phyloP scores from a whole-genome alignment of 202 grass and related monocot genomes.

The Hordeum pubiflorum region DNA sequence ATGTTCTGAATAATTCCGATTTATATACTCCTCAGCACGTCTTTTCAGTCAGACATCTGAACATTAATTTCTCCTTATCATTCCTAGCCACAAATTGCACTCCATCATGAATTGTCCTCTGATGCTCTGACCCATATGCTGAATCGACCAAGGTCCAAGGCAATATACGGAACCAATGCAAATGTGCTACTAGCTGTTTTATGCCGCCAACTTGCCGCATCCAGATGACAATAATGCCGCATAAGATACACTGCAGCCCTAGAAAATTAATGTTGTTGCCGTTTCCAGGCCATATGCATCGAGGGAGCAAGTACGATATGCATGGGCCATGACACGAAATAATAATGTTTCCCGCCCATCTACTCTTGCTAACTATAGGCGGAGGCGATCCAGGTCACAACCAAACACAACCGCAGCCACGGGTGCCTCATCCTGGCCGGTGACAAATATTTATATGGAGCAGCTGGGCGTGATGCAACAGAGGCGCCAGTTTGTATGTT shows the following conservation, averaged over 20 bases:
- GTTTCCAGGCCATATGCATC: background rate
- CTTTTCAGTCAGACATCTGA: background rate
- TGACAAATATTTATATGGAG: background rate
- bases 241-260: background rate
- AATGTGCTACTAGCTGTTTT: background rate
- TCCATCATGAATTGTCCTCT: constrained; percentile 23
- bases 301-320: constrained; percentile 18
- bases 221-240: constrained; percentile 32
- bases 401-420: constrained; percentile 37
- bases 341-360: constrained; percentile 23
- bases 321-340: constrained; percentile 27
- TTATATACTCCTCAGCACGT: background rate
- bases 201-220: constrained; percentile 22
- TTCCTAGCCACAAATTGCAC: background rate
- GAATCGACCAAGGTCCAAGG: background rate
- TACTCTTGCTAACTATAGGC: constrained; percentile 22
- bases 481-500: background rate
- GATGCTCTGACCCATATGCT: background rate
- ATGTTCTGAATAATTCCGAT: constrained; percentile 16
- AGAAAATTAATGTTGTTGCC: background rate
- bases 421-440: background rate
- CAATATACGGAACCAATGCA: background rate
- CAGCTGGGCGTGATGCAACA: constrained; percentile 13
- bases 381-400: constrained; percentile 25
- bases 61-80: background rate